Percentiles rank a stretch among this genome's conserved stretches.
Conservation (phyloP, 495 filamentous ascomycete genomes). For the Tuber indicum region DNA sequence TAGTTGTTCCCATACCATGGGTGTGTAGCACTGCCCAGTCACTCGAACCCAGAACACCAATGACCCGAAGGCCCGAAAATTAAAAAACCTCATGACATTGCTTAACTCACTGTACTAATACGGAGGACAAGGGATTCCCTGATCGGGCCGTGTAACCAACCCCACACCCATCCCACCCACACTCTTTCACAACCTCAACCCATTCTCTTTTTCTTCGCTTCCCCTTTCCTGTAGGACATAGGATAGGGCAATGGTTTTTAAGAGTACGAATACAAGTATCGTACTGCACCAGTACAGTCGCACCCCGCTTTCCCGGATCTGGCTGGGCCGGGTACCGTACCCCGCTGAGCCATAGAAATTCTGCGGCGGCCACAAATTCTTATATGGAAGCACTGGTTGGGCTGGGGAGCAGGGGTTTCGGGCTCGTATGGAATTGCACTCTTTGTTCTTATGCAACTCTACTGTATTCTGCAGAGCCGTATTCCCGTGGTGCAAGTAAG, state of each 20-base stretch:
- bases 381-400: too few relatives aligned
- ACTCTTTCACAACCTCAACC: background rate
- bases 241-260: background rate
- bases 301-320: too few relatives aligned
- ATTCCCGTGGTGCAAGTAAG: too few relatives aligned
- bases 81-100: background rate
- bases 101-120: background rate
- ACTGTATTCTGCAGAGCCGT: too few relatives aligned
- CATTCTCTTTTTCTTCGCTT: background rate
- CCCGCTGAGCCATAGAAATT: too few relatives aligned
- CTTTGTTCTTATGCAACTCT: too few relatives aligned
- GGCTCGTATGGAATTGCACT: too few relatives aligned
- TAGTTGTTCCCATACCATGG: background rate
- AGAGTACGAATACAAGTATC: too few relatives aligned
- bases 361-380: too few relatives aligned
- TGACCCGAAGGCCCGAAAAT: background rate
- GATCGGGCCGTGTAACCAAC: background rate
- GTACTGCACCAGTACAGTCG: too few relatives aligned
- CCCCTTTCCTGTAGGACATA: background rate
- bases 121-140: background rate
- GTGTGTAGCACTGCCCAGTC: background rate
- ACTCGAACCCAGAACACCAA: background rate
- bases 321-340: too few relatives aligned
- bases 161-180: background rate
- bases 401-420: too few relatives aligned